Percentiles rank a stretch among this genome's conserved stretches.
phyloP scores from a whole-genome alignment of 768 basidiomycete genomes.

The Termitomyces sp. region DNA sequence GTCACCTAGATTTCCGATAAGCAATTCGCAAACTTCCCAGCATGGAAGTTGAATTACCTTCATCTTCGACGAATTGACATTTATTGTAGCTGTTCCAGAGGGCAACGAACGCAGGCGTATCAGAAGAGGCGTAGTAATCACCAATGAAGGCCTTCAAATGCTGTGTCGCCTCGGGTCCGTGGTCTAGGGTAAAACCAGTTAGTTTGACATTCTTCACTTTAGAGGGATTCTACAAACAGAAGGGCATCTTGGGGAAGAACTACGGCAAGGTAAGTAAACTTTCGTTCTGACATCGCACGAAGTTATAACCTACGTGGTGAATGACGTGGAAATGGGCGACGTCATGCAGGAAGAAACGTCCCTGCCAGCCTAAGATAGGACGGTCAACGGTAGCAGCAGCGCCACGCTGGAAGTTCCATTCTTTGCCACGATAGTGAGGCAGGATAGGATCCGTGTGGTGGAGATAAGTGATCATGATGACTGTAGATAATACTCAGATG shows the following conservation, averaged over 20 bases:
- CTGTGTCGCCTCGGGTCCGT: slow-evolving; percentile 47
- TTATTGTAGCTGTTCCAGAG: slow-evolving; percentile 53
- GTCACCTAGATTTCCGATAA: slow-evolving; percentile 22
- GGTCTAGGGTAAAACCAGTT: slow-evolving; percentile 28
- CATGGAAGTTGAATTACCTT: slow-evolving; percentile 26
- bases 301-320: slow-evolving; percentile 40
- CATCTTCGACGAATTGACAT: slow-evolving; percentile 56
- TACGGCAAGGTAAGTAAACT: not conserved
- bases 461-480: slow-evolving; percentile 53
- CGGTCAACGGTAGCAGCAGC: slow-evolving; percentile 59
- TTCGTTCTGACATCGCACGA: not conserved
- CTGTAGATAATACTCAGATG: slow-evolving; percentile 13
- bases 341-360: slow-evolving; percentile 63
- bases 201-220: not conserved
- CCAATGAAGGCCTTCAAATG: slow-evolving; percentile 45
- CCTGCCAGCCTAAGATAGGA: slow-evolving; percentile 56
- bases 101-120: slow-evolving; percentile 35
- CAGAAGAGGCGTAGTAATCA: slow-evolving; percentile 43
- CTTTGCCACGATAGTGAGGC: slow-evolving; percentile 51
- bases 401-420: slow-evolving; percentile 60
- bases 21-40: not conserved
- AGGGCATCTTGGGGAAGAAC: slow-evolving; percentile 20
- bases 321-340: slow-evolving; percentile 61
- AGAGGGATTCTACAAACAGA: slow-evolving; percentile 9
- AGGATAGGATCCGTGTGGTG: slow-evolving; percentile 55